Conservation (phyloP, 169 alveolate genomes). For the Eimeria sp. region DNA sequence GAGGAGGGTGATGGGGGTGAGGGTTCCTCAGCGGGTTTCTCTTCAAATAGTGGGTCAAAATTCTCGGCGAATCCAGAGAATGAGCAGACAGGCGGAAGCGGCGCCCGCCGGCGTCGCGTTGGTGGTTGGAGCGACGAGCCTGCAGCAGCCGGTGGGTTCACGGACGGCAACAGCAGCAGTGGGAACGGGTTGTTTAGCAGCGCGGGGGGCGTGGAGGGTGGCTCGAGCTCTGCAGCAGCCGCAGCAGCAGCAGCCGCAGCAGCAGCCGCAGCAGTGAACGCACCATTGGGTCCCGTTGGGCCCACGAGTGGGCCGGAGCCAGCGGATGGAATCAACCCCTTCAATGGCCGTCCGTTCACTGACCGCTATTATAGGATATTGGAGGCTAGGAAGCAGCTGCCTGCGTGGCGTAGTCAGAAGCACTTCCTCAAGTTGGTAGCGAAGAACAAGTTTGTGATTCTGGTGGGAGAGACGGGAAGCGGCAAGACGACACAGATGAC, state of each 20-base stretch:
- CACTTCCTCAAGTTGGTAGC: conserved; percentile 91
- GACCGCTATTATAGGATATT: conserved; percentile 89
- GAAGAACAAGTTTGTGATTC: conserved; percentile 88
- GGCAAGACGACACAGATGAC: conserved; percentile 99
- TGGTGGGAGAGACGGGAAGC: conserved; percentile 99
- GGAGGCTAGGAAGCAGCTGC: conserved; percentile 91
- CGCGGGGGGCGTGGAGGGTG: too few relatives aligned
- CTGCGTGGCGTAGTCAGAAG: conserved; percentile 94
- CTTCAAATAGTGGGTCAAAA: too few relatives aligned
- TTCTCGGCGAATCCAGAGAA: too few relatives aligned
- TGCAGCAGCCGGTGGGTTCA: neutral
- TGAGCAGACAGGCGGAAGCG: neutral
- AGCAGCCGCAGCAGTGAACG: conserved; percentile 54
- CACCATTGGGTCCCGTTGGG: conserved; percentile 37
- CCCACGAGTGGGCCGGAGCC: neutral
- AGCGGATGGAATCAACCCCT: conserved; percentile 68
- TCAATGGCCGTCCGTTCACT: conserved; percentile 84
- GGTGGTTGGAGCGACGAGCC: neutral
- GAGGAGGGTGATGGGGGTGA: neutral
- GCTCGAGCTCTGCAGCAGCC: too few relatives aligned
- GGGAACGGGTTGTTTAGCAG: too few relatives aligned
- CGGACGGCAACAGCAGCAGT: neutral
- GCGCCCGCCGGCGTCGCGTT: conserved; percentile 8
- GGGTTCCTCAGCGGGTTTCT: too few relatives aligned
- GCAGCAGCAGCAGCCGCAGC: neutral